Base-by-base conservation (phyloP, 2,329 filamentous ascomycete genomes). In the Nemania serpens region DNA sequence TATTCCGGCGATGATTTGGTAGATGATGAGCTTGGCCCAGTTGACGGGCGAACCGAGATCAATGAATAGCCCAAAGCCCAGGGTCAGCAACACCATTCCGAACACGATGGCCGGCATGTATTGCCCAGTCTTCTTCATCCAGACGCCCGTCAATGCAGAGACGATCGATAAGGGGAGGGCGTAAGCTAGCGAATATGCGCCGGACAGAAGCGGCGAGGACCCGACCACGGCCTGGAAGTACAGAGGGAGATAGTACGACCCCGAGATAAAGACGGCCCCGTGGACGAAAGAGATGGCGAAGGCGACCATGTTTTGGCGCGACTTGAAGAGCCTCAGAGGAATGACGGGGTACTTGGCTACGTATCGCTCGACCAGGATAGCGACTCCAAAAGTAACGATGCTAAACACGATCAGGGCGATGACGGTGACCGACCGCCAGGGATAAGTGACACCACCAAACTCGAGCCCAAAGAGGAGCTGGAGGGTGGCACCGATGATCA, bases 391-490 rank as follows among this genome's bases (percentile, higher is more conserved):
- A 12, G 82, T 81, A 29, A 90, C 58, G 22, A 85, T 71, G 20
- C 91, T 91, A 67, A 94, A 92, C 50, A 94, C 77, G 65, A 96
- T 81, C 29, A 96, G 81, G 69, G 90, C 93, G 68, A 96, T 82
- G 34, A 93, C 89, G 1, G 85, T 88, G 1, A 89, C 81, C 0
- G 90, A 93, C 54, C 77, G 76, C 92, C 92, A 96, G 1, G 93
- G 89, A 65, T 85, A 86, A 20, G 82, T 81, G 53, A 92, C 84
- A 50, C 91, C 93, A 56, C 93, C 93, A 63, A 94, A 91, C 71
- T 96, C 89, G 11, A 97, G 84, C 0, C 92, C 93, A 43, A 97
- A 86, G 3, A 97, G 84, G 66, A 96, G 81, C 91, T 96, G 94
- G 18, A 96, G 80, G 0, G 91, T 93, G 18, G 89, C 91, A 43